Conservation (phyloP, 1,139 yeast species). For the Suhomyces yuchorum region DNA sequence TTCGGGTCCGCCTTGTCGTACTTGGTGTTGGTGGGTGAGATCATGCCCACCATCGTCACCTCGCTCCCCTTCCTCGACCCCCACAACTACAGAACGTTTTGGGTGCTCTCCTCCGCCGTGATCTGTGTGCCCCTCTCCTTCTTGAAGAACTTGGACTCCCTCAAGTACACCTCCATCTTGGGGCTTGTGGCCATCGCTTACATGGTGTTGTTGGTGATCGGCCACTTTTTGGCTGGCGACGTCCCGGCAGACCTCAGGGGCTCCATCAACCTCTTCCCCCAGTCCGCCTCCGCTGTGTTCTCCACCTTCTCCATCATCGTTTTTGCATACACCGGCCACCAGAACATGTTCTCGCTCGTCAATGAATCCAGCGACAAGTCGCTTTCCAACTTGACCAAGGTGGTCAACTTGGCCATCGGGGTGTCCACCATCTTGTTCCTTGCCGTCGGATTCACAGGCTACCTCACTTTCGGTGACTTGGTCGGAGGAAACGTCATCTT, state of each 20-base stretch:
- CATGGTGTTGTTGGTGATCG: slow-evolving; percentile 40
- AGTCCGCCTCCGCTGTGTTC: slow-evolving; percentile 60
- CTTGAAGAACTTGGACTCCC: slow-evolving; percentile 46
- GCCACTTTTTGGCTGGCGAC: slow-evolving; percentile 39
- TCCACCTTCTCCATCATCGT: slow-evolving; percentile 57
- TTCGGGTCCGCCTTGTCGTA: slow-evolving; percentile 52
- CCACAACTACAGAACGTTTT: slow-evolving; percentile 31
- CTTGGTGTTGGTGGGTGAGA: slow-evolving; percentile 49
- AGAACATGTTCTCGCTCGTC: slow-evolving; percentile 52
- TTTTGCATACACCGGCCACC: slow-evolving; percentile 54
- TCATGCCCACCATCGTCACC: slow-evolving; percentile 44
- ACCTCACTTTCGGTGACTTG: slow-evolving; percentile 45
- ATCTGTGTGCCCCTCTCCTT: slow-evolving; percentile 47
- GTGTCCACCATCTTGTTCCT: slow-evolving; percentile 38
- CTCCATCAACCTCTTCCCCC: slow-evolving; percentile 57
- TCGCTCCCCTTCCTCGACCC: slow-evolving; percentile 23
- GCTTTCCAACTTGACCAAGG: slow-evolving; percentile 48
- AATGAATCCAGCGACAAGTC: slow-evolving; percentile 59
- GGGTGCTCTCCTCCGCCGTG: slow-evolving; percentile 40
- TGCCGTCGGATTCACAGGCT: slow-evolving; percentile 46
- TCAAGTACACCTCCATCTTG: slow-evolving; percentile 46
- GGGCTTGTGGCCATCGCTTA: slow-evolving; percentile 46
- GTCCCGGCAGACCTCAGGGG: slow-evolving; percentile 55
- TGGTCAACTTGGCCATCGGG: slow-evolving; percentile 57
- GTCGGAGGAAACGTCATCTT: slow-evolving; percentile 79